Base-by-base conservation (phyloP, 345 rosid genomes). In the Hibiscus mutabilis region DNA sequence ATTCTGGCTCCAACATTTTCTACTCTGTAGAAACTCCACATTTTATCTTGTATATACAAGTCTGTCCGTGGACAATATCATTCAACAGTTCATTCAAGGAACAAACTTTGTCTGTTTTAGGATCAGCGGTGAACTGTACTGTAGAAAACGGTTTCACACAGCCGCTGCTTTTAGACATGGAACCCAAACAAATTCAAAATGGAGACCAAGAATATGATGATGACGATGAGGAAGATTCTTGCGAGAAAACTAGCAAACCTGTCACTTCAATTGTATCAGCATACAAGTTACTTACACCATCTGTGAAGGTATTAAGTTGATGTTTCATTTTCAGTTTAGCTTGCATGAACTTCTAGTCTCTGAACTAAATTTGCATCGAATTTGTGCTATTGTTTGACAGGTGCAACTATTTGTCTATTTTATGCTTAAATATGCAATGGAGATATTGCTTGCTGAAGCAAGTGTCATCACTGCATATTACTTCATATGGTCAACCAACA, bases 381-480 rank as follows among this genome's bases (percentile, higher is more conserved):
- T 57, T 46, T 46, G 9, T 60, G 70, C 6, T 51, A 37, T 33
- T 61, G 25, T 52, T 61, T 64, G 2, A 60, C 80, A 90, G 96
- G 97, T 88, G 75, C 93, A 91, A 69, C 71, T 91, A 67, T 76
- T 88, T 70, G 82, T 91, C 67, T 91, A 91, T 75, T 91, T 91
- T 81, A 91, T 91, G 97, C 90, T 91, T 74, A 91, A 91, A 64
- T 91, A 87, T 62, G 93, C 83, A 7, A 88, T 91, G 97, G 97
- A 91, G 86, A 79, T 91, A 77, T 76, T 91, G 73, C 84, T 91
- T 19, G 86, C 97, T 15, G 97, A 91, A 77, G 79, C 93, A 16
- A 88, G 97, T 70, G 93, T 91, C 60, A 64, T 91, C 79, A 86
- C 93, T 59, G 18, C 82, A 14, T 82, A 87, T 74, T 91, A 91